Conservation (phyloP, 257 asterid genomes). For the Solanum boliviense region DNA sequence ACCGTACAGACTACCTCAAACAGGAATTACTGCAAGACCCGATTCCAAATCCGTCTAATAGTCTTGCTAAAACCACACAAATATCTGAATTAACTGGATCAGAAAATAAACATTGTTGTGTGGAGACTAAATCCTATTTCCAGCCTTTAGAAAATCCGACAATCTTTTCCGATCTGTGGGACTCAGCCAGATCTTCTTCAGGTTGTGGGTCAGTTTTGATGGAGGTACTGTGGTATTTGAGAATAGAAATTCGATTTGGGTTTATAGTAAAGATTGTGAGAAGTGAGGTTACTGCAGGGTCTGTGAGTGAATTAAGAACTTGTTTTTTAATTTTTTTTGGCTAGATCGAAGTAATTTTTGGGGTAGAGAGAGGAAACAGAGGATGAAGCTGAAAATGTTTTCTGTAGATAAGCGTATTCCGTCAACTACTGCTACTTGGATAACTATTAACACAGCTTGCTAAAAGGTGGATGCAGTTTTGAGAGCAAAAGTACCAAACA, state of each 20-base stretch:
- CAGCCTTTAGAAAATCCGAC: background rate
- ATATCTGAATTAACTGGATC: background rate
- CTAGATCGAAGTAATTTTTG: background rate
- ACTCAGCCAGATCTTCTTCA: background rate
- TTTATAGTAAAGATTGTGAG: background rate
- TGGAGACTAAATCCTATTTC: background rate
- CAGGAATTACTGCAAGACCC: background rate
- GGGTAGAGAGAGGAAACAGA: background rate
- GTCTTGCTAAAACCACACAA: background rate
- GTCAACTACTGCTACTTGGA: background rate
- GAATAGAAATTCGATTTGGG: background rate
- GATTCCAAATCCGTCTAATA: background rate
- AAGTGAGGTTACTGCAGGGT: background rate
- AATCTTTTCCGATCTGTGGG: background rate
- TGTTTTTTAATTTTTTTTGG: fast-evolving
- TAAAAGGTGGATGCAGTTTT: background rate
- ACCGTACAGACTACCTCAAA: background rate
- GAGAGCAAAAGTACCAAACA: background rate
- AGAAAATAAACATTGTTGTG: background rate
- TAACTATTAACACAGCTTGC: background rate
- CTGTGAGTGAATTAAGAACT: background rate
- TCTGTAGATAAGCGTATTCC: background rate
- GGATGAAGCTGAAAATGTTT: background rate
- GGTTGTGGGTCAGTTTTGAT: background rate
- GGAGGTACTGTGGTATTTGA: background rate